Base-by-base conservation (phyloP, 1,139 yeast species). In the Yarrowia galli region DNA sequence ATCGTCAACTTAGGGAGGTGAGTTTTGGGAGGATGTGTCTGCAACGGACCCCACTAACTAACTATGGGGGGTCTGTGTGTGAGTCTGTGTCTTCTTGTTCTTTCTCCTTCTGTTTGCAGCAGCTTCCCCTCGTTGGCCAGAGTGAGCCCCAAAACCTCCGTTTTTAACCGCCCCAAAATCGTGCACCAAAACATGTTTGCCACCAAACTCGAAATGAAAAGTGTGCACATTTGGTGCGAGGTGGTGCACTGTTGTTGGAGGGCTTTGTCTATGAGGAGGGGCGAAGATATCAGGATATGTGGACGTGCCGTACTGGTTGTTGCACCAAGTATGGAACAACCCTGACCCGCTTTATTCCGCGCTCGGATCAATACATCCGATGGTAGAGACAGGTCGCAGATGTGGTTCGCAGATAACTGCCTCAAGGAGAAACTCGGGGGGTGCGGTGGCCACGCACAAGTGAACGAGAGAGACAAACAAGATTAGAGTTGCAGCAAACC, bases 381-480 rank as follows among this genome's bases (percentile, higher is more conserved):
- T 20, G n/a, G 35, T 35, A 46, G 51, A 25, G 22, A 2, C 16
- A 22, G 42, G 42, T 35, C 35, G 51, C 51, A 46, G 35, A 16
- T 2, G 32, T 10, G n/a, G n/a, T 20, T 53, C 60, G 60, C 60
- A 53, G 60, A 36, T 36, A 53, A 53, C 60, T 53, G 60, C 60
- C 60, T 53, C 60, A 36, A 53, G 60, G 45, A 53, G 60, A 53
- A 36, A 32, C 56, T 49, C 54, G 54, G 60, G 25, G 28, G 42
- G 42, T n/a, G n/a, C n/a, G n/a, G n/a, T n/a, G n/a, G n/a, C n/a
- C n/a, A n/a, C n/a, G n/a, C n/a, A n/a, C n/a, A n/a, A n/a, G n/a
- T n/a, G n/a, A n/a, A n/a, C n/a, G n/a, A n/a, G n/a, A n/a, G n/a
- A n/a, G n/a, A n/a, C n/a, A n/a, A n/a, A n/a, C n/a, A n/a, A n/a